Conservation (phyloP, 208 protist genomes). For the Hexamita inflata region DNA sequence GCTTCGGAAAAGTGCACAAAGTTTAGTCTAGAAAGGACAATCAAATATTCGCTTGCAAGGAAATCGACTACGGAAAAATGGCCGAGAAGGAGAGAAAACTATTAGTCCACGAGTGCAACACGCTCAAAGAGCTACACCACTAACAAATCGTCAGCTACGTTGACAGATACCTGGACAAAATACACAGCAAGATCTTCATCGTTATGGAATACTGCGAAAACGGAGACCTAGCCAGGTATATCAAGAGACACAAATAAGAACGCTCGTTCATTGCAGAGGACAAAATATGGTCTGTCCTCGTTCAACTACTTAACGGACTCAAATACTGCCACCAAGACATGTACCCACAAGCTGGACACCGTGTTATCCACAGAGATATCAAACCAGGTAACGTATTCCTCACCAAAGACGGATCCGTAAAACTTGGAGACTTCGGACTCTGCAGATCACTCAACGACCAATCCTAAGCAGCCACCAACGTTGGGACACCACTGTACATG, state of each 20-base stretch:
- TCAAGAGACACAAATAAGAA: conserved; percentile 24
- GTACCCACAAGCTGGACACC: background rate
- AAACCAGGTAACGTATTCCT: conserved; percentile 54
- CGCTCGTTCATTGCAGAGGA: conserved; percentile 6
- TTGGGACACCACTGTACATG: conserved; percentile 54
- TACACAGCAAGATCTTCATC: conserved; percentile 35
- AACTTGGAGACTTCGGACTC: conserved; percentile 54
- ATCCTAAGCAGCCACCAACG: conserved; percentile 36
- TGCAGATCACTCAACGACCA: conserved; percentile 34
- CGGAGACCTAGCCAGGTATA: conserved; percentile 35
- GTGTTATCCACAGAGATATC: conserved; percentile 47
- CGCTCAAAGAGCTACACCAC: conserved; percentile 22
- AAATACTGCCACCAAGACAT: conserved; percentile 34
- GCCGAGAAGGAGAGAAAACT: conserved; percentile 62
- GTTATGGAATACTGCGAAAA: conserved; percentile 45
- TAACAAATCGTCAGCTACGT: conserved; percentile 27
- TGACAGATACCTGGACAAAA: conserved; percentile 33
- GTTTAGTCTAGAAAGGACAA: conserved; percentile 20
- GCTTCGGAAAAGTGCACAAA: conserved; percentile 23
- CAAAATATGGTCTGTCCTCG: conserved; percentile 29
- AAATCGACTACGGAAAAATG: conserved; percentile 58
- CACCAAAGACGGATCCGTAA: conserved; percentile 30
- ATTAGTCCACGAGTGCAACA: conserved; percentile 60
- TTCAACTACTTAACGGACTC: conserved; percentile 34
- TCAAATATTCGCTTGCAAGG: conserved; percentile 37